Conservation (phyloP, 352 stramenopile species). For the Globisporangium viniferum region DNA sequence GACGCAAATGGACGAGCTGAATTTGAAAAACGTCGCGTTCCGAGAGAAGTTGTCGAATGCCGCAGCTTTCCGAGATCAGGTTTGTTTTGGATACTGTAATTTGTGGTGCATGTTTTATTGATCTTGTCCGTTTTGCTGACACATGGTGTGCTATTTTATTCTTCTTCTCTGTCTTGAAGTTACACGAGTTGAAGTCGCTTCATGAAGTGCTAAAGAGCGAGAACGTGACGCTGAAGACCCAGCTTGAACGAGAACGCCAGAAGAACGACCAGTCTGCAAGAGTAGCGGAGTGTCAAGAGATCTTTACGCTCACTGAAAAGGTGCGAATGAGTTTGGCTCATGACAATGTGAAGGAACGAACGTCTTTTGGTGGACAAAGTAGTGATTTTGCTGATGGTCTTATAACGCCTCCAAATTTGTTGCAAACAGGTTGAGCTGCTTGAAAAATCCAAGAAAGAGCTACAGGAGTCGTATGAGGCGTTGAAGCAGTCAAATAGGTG, state of each 20-base stretch:
- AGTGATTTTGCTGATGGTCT: neutral
- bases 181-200: slow-evolving; percentile 56
- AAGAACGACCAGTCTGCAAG: slow-evolving; percentile 26
- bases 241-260: slow-evolving; percentile 41
- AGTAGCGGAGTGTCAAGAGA: slow-evolving; percentile 32
- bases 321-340: slow-evolving; percentile 15
- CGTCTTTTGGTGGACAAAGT: neutral
- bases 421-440: slow-evolving; percentile 25
- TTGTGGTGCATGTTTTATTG: neutral
- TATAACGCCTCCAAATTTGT: neutral
- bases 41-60: slow-evolving; percentile 64
- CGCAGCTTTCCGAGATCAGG: slow-evolving; percentile 68
- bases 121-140: neutral
- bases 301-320: slow-evolving; percentile 35
- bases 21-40: slow-evolving; percentile 74
- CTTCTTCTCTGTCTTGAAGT: slow-evolving; percentile 22
- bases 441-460: slow-evolving; percentile 35
- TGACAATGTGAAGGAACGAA: neutral
- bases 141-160: neutral
- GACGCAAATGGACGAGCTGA: slow-evolving; percentile 68
- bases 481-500: slow-evolving; percentile 40
- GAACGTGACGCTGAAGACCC: slow-evolving; percentile 42
- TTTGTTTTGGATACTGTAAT: slow-evolving; percentile 16
- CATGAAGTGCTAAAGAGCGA: slow-evolving; percentile 46
- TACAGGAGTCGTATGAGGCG: slow-evolving; percentile 30